These are phyloP conservation scores for Amphicarpaea edgeworthii DNA, from an alignment of 306 rosid species.

Conservation along the genomic window DNA sequence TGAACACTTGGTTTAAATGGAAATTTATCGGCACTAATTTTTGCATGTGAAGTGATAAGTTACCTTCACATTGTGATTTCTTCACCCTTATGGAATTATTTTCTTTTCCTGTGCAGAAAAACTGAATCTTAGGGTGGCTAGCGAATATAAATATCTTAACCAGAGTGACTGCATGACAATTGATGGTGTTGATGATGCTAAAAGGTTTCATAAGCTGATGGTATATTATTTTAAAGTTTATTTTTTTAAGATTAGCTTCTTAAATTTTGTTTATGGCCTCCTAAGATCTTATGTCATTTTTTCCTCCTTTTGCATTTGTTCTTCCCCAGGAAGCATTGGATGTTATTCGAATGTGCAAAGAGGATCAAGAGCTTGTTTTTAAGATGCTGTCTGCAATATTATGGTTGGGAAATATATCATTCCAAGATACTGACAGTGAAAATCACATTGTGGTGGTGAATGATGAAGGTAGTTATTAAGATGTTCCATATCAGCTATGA, in stretches of 20 bases:
- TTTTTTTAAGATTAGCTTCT: conserved; percentile 41
- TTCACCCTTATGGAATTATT: conserved; percentile 16
- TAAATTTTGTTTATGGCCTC: conserved; percentile 35
- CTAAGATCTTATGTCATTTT: conserved; percentile 28
- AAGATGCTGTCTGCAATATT: conserved; percentile 76
- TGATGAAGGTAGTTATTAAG: conserved; percentile 73
- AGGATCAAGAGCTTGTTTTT: conserved; percentile 81
- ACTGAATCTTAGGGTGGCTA: conserved; percentile 72
- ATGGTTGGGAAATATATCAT: conserved; percentile 97
- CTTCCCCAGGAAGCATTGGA: conserved; percentile 75
- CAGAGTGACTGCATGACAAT: conserved; percentile 84
- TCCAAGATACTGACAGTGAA: conserved; percentile 66
- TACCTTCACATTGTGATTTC: conserved; percentile 27
- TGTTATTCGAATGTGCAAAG: conserved; percentile 62
- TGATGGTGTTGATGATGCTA: conserved; percentile 76
- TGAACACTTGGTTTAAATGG: conserved; percentile 10
- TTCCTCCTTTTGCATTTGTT: conserved; percentile 9
- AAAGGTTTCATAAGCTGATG: conserved; percentile 66
- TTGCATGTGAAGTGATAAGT: conserved; percentile 12
- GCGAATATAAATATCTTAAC: conserved; percentile 86
- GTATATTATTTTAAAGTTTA: conserved; percentile 57
- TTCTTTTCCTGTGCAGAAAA: conserved; percentile 65
- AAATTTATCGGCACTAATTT: conserved; percentile 26
- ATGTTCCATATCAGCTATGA: background rate
- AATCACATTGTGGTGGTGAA: conserved; percentile 77